Evolutionary conservation across 1,284 basidiomycete species (phyloP), one percentile per base, ranked within the genome.

Genomic region (Ganoderma leucocontextum): DNA sequence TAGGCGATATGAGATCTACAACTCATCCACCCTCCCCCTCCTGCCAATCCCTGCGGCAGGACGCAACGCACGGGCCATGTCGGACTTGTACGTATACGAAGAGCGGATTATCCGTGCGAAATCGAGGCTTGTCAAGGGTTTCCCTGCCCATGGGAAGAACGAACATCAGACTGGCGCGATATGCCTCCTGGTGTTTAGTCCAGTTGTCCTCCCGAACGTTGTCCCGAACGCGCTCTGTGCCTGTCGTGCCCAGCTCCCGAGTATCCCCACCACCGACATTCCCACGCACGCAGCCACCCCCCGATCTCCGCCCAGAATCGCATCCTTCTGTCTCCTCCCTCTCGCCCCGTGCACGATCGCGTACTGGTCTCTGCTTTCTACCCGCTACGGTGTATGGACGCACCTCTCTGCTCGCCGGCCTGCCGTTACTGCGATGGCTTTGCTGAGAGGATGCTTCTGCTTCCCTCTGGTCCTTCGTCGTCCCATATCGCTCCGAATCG

Each of bases 1-100:
- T 49, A 49, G 47, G 47, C 47, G 47, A 49, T 49, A 49, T 49
- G 47, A 49, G 47, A 49, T 49, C 22, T 49, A 49, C 22, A 22
- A 22, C 9, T 12, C 47, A 10, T 25, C 47, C 47, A 2, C n/a
- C n/a, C 22, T 9, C 7, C 22, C 22, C 47, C n/a, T 10, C 15
- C 19, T n/a, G 44, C 47, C 22, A 25, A 47, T n/a, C 44, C 19
- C 13, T 47, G 44, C 44, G 19, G 41, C 41, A 17, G n/a, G 13
- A 22, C 10, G 47, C 47, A 25, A 25, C 22, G 19, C 41, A 42
- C 41, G 17, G 4, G 41, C 41, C 4, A 3, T 17, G 25, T 25
- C 13, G 47, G 47, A 25, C 8, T 25, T 49, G 25, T 49, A n/a
- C 47, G 4, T 49, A 49, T 49, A n/a, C 47, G 4, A 49, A 12